Evolutionary conservation across 495 filamentous ascomycete species (phyloP), one percentile per base, ranked within the genome.

Genomic region (Aspergillus campestris): DNA sequence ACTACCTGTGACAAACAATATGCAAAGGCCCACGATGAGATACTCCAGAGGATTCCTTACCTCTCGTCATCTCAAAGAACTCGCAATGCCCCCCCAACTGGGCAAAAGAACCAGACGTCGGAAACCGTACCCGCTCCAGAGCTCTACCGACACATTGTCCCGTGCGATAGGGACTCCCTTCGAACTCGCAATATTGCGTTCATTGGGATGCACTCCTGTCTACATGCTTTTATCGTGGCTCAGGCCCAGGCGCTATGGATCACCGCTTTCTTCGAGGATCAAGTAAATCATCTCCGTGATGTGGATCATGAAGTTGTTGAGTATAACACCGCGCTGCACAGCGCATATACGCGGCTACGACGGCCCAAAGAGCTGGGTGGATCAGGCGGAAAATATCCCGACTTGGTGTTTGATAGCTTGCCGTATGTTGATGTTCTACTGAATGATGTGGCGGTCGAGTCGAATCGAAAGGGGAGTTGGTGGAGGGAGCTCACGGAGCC

Each of bases 361-460:
- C 77, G 44, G 7, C 44, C 44, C 2, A 36, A 31, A 2, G 44
- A 75, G 48, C 74, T 78, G 4, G 64, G 67, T 3, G 81, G 79
- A 8, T 72, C 67, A 46, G 80, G 75, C 1, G 55, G 55, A 27
- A 65, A 68, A 54, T 71, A 71, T 48, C 75, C 76, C 2, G 80
- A 82, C 47, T 69, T 82, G 43, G 74, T 47, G 75, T 84, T 82
- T 52, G 82, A 86, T 51, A 68, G 63, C 3, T 42, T 84, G 35
- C 78, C 82, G 33, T 87, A 86, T 53, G 57, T 83, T 5, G 83
- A 86, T 58, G 50, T 80, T 52, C 40, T 85, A 55, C 56, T 82
- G 29, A 50, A 57, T 4, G 82, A 86, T 52, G 43, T 86, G 14
- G 81, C 79, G 7, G 51, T 78, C 24, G 31, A 49, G 15, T 47